Base-by-base conservation (phyloP, 441 rosid species). In the Daphne laureola region DNA sequence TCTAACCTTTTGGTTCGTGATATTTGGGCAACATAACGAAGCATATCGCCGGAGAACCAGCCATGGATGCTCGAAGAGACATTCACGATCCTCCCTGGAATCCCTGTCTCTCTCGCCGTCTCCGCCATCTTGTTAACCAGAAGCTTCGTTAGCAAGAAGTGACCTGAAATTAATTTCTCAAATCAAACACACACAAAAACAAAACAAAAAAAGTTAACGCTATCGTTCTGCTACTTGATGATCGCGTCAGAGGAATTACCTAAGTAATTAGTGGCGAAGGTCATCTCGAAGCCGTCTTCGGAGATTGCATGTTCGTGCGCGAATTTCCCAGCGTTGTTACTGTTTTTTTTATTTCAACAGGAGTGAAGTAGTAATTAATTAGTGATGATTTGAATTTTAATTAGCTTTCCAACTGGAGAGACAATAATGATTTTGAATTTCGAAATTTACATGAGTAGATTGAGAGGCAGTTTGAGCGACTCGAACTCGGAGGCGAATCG, bases 211-310 rank as follows among this genome's bases (percentile, higher is more conserved):
- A 4, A 1, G 43, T 3, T 36, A 8, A 31, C 21, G 18, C 21
- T 21, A 14, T 3, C 13, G 14, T 49, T 49, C 36, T 47, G 8
- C 44, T 35, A 7, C 8, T 31, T 31, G 38, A 31, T 31, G 38
- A 31, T 31, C 0, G 8, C 38, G 9, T 17, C n/a, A 25, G 48
- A 12, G n/a, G 45, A 38, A 46, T 67, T 75, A 91, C 98, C 96
- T 15, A 87, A 82, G 62, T 85, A 87, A 65, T 91, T 91, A 46
- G 96, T 91, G 7, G 90, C 96, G 42, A 91, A 83, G 6, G 92
- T 85, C 96, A 91, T 91, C 81, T 91, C 98, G 58, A 87, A 77
- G 38, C 93, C 95, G 65, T 91, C 96, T 61, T 91, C 96, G 0
- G 96, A 80, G 43, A 86, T 69, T 46, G 78, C 90, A 62, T 85